phyloP scores from a whole-genome alignment of 2,329 filamentous ascomycete genomes.

The Pestalotiopsis sp. region DNA sequence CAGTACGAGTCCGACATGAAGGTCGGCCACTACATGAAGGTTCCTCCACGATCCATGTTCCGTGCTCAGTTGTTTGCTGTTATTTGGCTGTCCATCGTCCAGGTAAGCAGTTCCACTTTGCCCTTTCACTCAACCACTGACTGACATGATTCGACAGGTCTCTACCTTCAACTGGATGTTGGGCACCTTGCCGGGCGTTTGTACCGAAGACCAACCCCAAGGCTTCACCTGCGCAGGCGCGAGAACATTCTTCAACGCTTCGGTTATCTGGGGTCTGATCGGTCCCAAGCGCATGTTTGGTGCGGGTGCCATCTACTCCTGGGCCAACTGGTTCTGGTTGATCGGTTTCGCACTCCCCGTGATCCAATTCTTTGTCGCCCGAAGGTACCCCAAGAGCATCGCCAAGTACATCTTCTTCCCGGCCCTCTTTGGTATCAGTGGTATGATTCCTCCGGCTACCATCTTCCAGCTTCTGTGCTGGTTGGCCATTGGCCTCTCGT shows the following conservation, averaged over 20 bases:
- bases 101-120: conserved; percentile 18
- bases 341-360: conserved; percentile 52
- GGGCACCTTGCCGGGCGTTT: conserved; percentile 54
- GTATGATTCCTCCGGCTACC: conserved; percentile 56
- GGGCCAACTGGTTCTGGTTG: conserved; percentile 58
- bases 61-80: conserved; percentile 39
- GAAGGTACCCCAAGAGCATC: conserved; percentile 47
- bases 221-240: conserved; percentile 60
- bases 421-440: conserved; percentile 53
- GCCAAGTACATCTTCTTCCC: conserved; percentile 55
- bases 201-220: conserved; percentile 47
- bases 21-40: conserved; percentile 56
- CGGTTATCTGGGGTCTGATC: conserved; percentile 63
- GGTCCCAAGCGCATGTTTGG: conserved; percentile 56
- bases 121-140: not conserved
- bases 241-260: conserved; percentile 60
- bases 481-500: conserved; percentile 49
- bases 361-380: conserved; percentile 50
- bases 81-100: conserved; percentile 40
- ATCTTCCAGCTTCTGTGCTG: conserved; percentile 30
- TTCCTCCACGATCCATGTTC: conserved; percentile 34
- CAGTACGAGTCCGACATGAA: conserved; percentile 43
- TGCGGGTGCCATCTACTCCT: conserved; percentile 45
- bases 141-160: conserved; percentile 18
- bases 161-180: conserved; percentile 42